Percentiles rank a stretch among this genome's conserved stretches.
phyloP scores from a whole-genome alignment of 2,329 filamentous ascomycete species.

The Amylocarpus encephaloides region DNA sequence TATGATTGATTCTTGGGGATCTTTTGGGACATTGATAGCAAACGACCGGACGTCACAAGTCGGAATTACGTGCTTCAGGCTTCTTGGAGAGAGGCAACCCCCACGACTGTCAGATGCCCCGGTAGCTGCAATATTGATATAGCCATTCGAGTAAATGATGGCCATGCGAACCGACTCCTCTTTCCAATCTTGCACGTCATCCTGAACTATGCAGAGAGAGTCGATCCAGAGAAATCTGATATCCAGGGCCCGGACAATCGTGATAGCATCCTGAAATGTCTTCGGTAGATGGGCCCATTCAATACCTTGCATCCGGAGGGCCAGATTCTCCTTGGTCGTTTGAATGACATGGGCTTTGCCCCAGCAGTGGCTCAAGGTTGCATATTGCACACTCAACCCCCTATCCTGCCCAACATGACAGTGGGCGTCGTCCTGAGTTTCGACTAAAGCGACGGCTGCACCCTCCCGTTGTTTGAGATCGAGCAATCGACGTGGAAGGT shows the following conservation, averaged over 20 bases:
- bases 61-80: background rate
- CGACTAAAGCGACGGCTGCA: no score
- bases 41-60: background rate
- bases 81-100: background rate
- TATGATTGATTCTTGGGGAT: background rate
- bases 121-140: conserved; percentile 1
- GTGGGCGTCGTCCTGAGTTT: no score
- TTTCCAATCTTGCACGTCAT: conserved; percentile 2
- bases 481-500: no score
- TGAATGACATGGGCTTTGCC: no score
- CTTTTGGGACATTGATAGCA: background rate
- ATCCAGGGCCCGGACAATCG: conserved; percentile 3
- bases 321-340: no score
- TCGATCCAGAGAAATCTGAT: conserved; percentile 16
- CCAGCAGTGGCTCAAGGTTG: no score
- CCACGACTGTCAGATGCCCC: conserved; percentile 1
- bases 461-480: no score
- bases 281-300: no score
- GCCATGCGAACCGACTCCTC: background rate
- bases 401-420: no score
- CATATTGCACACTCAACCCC: no score
- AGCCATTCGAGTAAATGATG: background rate
- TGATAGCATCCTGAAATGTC: conserved; percentile 13
- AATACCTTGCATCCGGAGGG: no score
- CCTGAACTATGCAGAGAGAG: conserved; percentile 14